Percentiles rank a stretch among this genome's conserved stretches.
Evolutionary conservation across 2,329 filamentous ascomycete species (phyloP).

Genomic region (Ceratocystis harringtonii): DNA sequence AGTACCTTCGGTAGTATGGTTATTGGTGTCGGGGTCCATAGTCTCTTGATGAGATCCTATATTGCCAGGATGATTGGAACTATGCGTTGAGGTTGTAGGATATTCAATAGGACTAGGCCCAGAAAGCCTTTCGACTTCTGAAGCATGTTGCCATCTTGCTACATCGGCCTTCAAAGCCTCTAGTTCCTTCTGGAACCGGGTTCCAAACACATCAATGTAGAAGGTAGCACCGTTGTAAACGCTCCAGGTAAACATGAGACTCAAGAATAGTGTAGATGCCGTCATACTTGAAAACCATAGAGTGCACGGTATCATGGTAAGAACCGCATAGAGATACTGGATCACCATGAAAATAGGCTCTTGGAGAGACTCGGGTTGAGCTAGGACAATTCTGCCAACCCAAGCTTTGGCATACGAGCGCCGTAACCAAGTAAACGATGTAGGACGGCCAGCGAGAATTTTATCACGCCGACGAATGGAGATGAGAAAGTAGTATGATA

Average conservation of each 20-base stretch:
- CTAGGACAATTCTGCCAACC: slow-evolving; percentile 74
- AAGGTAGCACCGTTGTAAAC: slow-evolving; percentile 95
- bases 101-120: slow-evolving; percentile 2
- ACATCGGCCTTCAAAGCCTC: slow-evolving; percentile 82
- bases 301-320: slow-evolving; percentile 89
- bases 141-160: slow-evolving; percentile 62
- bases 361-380: slow-evolving; percentile 59
- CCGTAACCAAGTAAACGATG: slow-evolving; percentile 93
- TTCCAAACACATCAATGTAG: slow-evolving; percentile 97
- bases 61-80: background rate
- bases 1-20: background rate
- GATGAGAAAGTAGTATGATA: slow-evolving; percentile 87
- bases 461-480: slow-evolving; percentile 88
- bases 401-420: slow-evolving; percentile 78
- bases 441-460: slow-evolving; percentile 88
- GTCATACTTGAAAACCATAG: slow-evolving; percentile 86
- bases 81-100: background rate
- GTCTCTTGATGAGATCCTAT: background rate
- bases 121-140: slow-evolving; percentile 28
- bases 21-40: background rate
- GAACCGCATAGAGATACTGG: slow-evolving; percentile 76
- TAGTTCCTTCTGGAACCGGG: slow-evolving; percentile 89
- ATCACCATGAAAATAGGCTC: slow-evolving; percentile 92
- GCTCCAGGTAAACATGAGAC: slow-evolving; percentile 79
- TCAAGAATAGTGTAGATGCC: slow-evolving; percentile 62